Conservation (phyloP, 495 filamentous ascomycete genomes). For the Aspergillus campestris region DNA sequence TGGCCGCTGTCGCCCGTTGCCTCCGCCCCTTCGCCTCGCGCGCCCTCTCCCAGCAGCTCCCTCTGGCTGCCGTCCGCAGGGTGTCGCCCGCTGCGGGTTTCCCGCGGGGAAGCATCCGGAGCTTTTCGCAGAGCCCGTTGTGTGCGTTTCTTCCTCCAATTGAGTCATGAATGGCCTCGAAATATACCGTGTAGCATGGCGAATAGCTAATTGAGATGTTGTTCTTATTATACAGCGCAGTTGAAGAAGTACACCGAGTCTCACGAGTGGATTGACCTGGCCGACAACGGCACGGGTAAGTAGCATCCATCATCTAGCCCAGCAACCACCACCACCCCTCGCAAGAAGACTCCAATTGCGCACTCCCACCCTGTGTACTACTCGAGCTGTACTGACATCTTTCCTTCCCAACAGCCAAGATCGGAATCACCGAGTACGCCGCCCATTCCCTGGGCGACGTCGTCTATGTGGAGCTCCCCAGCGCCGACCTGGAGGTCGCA, state of each 20-base stretch:
- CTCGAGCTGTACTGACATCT: not conserved
- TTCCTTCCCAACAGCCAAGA: slow-evolving; percentile 43
- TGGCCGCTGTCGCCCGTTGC: slow-evolving; percentile 33
- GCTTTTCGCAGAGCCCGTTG: slow-evolving; percentile 41
- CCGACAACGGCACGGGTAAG: slow-evolving; percentile 54
- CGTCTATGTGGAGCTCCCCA: slow-evolving; percentile 90
- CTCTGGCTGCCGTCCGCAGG: slow-evolving; percentile 26
- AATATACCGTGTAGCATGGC: slow-evolving; percentile 1
- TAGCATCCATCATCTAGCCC: slow-evolving; percentile 2
- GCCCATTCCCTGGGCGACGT: slow-evolving; percentile 88
- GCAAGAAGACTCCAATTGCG: no score
- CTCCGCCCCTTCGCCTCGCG: slow-evolving; percentile 37
- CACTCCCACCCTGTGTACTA: not conserved
- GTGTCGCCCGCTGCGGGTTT: slow-evolving; percentile 38
- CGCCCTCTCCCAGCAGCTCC: slow-evolving; percentile 35
- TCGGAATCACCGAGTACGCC: slow-evolving; percentile 89
- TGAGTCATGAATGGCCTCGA: slow-evolving; percentile 1
- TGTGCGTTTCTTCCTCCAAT: slow-evolving; percentile 23
- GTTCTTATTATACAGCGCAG: slow-evolving; percentile 24
- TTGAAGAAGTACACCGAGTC: slow-evolving; percentile 92
- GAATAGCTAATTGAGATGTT: slow-evolving; percentile 16
- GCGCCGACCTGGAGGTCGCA: slow-evolving; percentile 48
- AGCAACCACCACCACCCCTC: not conserved
- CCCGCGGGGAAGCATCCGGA: slow-evolving; percentile 42
- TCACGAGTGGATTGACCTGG: slow-evolving; percentile 95